phyloP scores from a whole-genome alignment of 495 filamentous ascomycete species.

The Neurospora discreta region DNA sequence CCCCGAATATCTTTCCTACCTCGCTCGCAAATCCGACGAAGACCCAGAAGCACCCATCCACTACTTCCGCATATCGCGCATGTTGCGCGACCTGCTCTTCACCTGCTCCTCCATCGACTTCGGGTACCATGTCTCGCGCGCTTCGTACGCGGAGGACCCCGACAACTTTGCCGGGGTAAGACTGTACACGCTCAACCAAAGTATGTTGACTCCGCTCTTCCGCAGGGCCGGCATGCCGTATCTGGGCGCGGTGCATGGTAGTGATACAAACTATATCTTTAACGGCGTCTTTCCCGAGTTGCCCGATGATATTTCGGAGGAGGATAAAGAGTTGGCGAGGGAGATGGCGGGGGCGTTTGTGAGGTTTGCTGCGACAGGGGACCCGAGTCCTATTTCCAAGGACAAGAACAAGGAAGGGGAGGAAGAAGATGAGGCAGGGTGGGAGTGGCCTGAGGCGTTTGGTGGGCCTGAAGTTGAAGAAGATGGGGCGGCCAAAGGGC shows the following conservation, averaged over 20 bases:
- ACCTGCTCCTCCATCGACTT: slow-evolving; percentile 22
- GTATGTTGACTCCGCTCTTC: slow-evolving; percentile 15
- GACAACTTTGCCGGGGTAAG: slow-evolving; percentile 5
- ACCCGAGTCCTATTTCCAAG: not conserved
- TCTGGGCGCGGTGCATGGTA: slow-evolving; percentile 15
- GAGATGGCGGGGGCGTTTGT: slow-evolving; percentile 6
- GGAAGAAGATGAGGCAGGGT: not conserved
- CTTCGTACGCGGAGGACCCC: not conserved
- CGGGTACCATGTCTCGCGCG: slow-evolving; percentile 10
- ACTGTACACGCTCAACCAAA: slow-evolving; percentile 21
- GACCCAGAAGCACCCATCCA: slow-evolving; percentile 14
- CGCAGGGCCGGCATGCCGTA: slow-evolving; percentile 17
- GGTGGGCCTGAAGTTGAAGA: not conserved
- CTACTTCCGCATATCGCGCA: slow-evolving; percentile 19
- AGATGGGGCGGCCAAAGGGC: not conserved
- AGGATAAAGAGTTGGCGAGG: slow-evolving; percentile 10
- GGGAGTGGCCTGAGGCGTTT: slow-evolving; percentile 11
- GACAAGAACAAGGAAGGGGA: not conserved
- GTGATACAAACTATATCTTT: slow-evolving; percentile 22
- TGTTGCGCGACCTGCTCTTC: slow-evolving; percentile 22
- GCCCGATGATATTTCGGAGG: slow-evolving; percentile 1
- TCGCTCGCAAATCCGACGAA: not conserved
- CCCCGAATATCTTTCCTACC: slow-evolving; percentile 10
- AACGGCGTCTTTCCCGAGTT: slow-evolving; percentile 17
- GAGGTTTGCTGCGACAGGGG: slow-evolving; percentile 11